Evolutionary conservation across 1,284 basidiomycete genomes (phyloP), one percentile per base, ranked within the genome.

Genomic region (Melampsora larici-populina): DNA sequence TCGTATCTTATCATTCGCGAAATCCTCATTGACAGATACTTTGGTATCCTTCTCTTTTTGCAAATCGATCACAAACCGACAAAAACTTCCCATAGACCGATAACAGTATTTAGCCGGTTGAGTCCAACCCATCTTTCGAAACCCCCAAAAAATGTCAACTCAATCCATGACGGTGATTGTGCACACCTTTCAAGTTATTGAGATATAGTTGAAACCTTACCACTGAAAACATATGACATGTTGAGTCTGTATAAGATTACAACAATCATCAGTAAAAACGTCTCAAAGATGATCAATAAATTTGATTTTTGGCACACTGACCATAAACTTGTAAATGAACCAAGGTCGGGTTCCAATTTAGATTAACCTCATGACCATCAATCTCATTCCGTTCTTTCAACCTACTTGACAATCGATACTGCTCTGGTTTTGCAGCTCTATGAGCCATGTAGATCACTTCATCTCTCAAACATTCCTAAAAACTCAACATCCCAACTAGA

Each of bases 251-350:
- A 29, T 26, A 63, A 18, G 13, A 15, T 6, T 55, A 55, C 17
- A 3, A 55, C 3, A 21, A 21, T 5, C 5, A 55, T 55, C 4
- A 55, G 51, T 55, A 18, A 24, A 15, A 21, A 36, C 9, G 9
- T 36, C 36, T 36, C 5, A 36, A 36, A 36, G 9, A 4, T 36
- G 36, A 36, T 36, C 36, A 36, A 36, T 4, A 36, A 4, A 36
- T 9, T 36, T 36, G 9, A 36, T 36, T 36, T 9, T 36, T 36
- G 3, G 9, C 9, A 36, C 24, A 67, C 74, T 68, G 7, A 73
- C 86, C 86, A 80, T 86, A 87, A 6, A 87, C 84, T 83, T 99
- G 96, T 15, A 99, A 86, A 84, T 99, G 96, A 17, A 98, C 93
- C 78, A 91, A 88, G 0, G 96, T 97, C 0, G 92, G 89, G 2